Conservation (phyloP, 306 rosid species). For the Quercus rubra region DNA sequence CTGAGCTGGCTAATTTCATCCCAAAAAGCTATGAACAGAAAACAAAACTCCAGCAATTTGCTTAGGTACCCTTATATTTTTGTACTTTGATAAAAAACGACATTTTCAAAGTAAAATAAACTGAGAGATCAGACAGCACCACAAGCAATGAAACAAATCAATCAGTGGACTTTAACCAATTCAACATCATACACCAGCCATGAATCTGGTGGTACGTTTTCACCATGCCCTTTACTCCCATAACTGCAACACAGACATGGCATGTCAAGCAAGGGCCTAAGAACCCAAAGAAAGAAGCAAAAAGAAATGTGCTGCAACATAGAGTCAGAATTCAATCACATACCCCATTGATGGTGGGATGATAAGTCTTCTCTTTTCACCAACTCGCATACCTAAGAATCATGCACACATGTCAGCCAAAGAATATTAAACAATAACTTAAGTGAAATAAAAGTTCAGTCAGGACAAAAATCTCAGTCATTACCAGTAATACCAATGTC, state of each 20-base stretch:
- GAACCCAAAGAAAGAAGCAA: neutral
- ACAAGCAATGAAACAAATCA: neutral
- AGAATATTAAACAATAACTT: neutral
- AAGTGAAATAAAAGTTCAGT: neutral
- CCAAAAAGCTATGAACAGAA: neutral
- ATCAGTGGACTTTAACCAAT: slow-evolving; percentile 64
- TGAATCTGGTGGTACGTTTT: slow-evolving; percentile 57
- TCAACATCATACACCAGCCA: slow-evolving; percentile 78
- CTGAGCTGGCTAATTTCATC: neutral
- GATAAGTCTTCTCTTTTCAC: slow-evolving; percentile 73
- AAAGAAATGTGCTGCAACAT: neutral
- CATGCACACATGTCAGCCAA: slow-evolving; percentile 1
- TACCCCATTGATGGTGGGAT: slow-evolving; percentile 83
- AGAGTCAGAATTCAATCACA: slow-evolving; percentile 13
- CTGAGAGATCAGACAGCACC: neutral
- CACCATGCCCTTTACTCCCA: slow-evolving; percentile 36
- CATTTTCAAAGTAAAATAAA: too few relatives aligned
- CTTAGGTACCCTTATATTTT: neutral
- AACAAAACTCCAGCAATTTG: neutral
- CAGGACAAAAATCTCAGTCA: neutral
- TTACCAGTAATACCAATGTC: slow-evolving; percentile 84
- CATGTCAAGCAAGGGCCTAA: slow-evolving; percentile 3
- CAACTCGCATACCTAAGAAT: slow-evolving; percentile 75
- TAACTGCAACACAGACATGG: slow-evolving; percentile 44
- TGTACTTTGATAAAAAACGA: too few relatives aligned